phyloP scores from a whole-genome alignment of 352 stramenopile genomes.

The Globisporangium carolinianum region DNA sequence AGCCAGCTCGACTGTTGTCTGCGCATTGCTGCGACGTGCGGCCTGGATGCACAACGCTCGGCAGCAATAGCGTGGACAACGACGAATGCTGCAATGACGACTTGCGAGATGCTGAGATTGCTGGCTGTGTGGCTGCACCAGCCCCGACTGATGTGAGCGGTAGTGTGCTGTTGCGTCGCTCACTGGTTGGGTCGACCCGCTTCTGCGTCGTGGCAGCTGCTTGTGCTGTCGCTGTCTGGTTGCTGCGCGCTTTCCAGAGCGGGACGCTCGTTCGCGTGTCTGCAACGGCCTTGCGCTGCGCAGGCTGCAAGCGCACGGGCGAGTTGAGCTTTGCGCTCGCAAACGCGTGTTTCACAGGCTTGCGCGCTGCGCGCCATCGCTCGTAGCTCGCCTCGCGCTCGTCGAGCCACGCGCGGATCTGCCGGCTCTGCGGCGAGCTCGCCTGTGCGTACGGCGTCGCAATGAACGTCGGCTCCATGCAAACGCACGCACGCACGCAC shows the following conservation, averaged over 20 bases:
- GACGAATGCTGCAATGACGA: neutral
- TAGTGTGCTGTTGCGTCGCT: too few species aligned
- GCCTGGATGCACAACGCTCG: neutral
- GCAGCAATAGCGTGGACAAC: constrained; percentile 5
- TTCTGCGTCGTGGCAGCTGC: neutral
- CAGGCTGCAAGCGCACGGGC: constrained; percentile 10
- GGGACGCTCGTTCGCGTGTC: constrained; percentile 11
- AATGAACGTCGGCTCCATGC: constrained; percentile 48
- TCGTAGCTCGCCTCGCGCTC: constrained; percentile 40
- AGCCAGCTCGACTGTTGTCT: too few species aligned
- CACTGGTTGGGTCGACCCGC: neutral
- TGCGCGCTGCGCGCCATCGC: constrained; percentile 26
- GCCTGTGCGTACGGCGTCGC: constrained; percentile 42
- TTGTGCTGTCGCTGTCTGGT: constrained; percentile 3
- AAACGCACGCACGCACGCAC: neutral
- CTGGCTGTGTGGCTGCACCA: neutral
- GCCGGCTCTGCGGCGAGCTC: constrained; percentile 22
- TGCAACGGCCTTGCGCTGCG: constrained; percentile 2
- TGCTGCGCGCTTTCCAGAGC: constrained; percentile 14
- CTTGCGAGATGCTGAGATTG: neutral
- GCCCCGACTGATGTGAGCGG: neutral
- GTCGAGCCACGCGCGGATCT: constrained; percentile 51
- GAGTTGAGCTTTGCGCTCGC: constrained; percentile 49
- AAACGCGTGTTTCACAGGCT: constrained; percentile 34
- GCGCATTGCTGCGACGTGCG: neutral